phyloP scores from a whole-genome alignment of 2,329 filamentous ascomycete species.

The Nemania sp. region DNA sequence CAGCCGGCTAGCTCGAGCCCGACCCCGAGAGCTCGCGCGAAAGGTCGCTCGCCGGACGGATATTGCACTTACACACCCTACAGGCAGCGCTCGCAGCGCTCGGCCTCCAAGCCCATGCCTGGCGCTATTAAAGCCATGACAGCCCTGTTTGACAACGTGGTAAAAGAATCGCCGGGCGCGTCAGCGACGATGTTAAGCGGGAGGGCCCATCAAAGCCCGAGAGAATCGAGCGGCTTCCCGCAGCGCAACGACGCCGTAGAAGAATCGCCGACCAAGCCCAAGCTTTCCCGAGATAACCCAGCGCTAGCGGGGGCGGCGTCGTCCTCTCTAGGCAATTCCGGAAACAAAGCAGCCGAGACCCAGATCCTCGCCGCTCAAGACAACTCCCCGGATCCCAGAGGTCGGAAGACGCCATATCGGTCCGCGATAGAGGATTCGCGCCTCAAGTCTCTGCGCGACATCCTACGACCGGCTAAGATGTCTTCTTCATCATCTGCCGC shows the following conservation, averaged over 20 bases:
- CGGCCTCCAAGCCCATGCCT: constrained; percentile 34
- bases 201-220: constrained; percentile 17
- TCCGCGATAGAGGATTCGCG: constrained; percentile 19
- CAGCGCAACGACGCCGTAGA: constrained; percentile 22
- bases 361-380: neutral
- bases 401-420: constrained; percentile 12
- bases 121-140: constrained; percentile 55
- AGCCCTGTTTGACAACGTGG: constrained; percentile 53
- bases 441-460: constrained; percentile 18
- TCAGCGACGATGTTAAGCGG: constrained; percentile 15
- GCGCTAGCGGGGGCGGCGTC: too few relatives aligned
- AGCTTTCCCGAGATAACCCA: too few relatives aligned
- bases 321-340: too few relatives aligned
- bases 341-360: neutral
- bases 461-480: constrained; percentile 26
- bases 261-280: constrained; percentile 9
- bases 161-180: constrained; percentile 33
- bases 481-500: constrained; percentile 14
- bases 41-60: constrained; percentile 11
- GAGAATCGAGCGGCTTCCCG: constrained; percentile 30
- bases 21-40: constrained; percentile 2
- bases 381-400: neutral
- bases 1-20: neutral
- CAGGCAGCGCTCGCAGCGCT: constrained; percentile 24
- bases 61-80: neutral